These are phyloP conservation scores for Amphicarpaea edgeworthii DNA, from an alignment of 306 rosid species.

Conservation along the genomic window DNA sequence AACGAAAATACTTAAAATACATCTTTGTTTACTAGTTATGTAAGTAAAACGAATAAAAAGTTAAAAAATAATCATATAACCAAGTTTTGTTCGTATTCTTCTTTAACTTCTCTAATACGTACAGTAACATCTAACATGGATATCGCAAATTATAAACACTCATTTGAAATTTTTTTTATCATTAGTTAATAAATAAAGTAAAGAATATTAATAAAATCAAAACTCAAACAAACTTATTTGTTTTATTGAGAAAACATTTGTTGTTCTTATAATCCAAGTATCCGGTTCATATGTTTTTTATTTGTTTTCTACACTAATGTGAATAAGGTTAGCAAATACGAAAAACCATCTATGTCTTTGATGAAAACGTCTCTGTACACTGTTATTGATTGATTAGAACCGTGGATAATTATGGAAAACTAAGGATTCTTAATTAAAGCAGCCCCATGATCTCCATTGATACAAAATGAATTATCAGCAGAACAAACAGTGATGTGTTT, in stretches of 20 bases:
- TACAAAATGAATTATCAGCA: constrained; percentile 47
- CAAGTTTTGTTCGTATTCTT: no score
- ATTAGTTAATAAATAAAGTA: background rate
- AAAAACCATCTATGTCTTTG: constrained; percentile 20
- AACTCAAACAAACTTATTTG: background rate
- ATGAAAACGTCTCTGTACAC: constrained; percentile 7
- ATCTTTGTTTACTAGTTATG: no score
- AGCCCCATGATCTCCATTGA: constrained; percentile 20
- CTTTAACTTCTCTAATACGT: no score
- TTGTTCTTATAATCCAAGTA: background rate
- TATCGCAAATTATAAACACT: no score
- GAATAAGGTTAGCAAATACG: background rate
- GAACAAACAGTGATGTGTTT: constrained; percentile 59
- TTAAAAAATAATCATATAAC: no score
- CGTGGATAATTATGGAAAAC: constrained; percentile 3
- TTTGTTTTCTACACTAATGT: background rate
- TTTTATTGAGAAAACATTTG: background rate
- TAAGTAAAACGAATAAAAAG: no score
- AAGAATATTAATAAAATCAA: background rate
- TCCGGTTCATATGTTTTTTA: background rate
- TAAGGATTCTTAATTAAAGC: constrained; percentile 10
- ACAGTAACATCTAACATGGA: no score
- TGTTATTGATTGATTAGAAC: background rate
- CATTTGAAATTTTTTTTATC: no score
- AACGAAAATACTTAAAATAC: no score